Conservation (phyloP, 768 basidiomycete genomes). For the Candolleomyces eurysporus region DNA sequence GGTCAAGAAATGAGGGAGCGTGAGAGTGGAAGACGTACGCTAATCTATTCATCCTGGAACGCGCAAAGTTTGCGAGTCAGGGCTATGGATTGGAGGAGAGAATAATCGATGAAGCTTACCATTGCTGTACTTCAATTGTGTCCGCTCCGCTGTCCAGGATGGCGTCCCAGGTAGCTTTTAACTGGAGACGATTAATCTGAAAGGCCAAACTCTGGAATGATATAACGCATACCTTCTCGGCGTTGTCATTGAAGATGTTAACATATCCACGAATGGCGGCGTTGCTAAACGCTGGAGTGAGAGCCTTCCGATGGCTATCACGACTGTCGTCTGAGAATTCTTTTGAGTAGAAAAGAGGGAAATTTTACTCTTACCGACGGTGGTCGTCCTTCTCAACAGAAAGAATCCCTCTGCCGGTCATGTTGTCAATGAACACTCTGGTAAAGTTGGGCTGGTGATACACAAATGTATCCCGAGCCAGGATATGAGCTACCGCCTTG, state of each 20-base stretch:
- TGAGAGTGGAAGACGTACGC: slow-evolving; percentile 27
- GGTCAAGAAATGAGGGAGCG: too few species aligned
- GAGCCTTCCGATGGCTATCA: slow-evolving; percentile 45
- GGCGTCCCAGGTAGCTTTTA: slow-evolving; percentile 30
- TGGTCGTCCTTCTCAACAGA: slow-evolving; percentile 48
- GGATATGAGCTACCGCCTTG: slow-evolving; percentile 53
- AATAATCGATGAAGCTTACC: slow-evolving; percentile 23
- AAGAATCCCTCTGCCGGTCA: slow-evolving; percentile 42
- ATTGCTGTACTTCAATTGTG: slow-evolving; percentile 47
- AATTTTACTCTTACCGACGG: slow-evolving; percentile 28
- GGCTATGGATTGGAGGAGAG: background rate
- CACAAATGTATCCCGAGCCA: slow-evolving; percentile 45
- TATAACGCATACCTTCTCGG: slow-evolving; percentile 39
- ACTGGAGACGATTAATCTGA: slow-evolving; percentile 17
- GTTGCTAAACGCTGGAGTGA: slow-evolving; percentile 53
- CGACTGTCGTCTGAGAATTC: background rate
- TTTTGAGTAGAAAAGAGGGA: background rate
- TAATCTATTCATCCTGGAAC: slow-evolving; percentile 42
- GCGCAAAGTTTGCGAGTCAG: background rate
- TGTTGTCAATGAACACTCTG: slow-evolving; percentile 33
- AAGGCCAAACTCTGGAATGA: background rate
- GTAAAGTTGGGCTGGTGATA: slow-evolving; percentile 41
- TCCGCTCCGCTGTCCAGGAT: slow-evolving; percentile 27
- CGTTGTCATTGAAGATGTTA: slow-evolving; percentile 48
- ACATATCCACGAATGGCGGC: slow-evolving; percentile 46